Conservation (phyloP, 2,329 filamentous ascomycete genomes). For the Paracamarosporium sp. region DNA sequence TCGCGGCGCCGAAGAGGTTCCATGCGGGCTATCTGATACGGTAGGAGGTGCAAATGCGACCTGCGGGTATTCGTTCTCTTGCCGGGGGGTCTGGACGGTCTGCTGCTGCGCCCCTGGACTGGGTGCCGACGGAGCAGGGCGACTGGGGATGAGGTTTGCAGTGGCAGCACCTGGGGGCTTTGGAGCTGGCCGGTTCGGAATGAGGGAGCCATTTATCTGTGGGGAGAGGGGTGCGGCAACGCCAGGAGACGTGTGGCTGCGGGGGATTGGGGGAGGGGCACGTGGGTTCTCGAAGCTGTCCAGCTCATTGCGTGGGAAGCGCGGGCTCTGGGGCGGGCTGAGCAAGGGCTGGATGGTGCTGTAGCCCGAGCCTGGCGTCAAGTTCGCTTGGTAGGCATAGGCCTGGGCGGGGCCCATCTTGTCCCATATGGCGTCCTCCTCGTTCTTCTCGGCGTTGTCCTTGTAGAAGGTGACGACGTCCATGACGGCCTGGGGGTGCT, state of each 20-base stretch:
- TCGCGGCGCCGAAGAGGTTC: slow-evolving; percentile 44
- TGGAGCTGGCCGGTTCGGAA: slow-evolving; percentile 85
- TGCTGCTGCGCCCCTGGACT: slow-evolving; percentile 49
- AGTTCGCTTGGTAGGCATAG: slow-evolving; percentile 47
- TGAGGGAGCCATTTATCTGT: slow-evolving; percentile 58
- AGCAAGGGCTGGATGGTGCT: slow-evolving; percentile 62
- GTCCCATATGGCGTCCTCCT: slow-evolving; percentile 89
- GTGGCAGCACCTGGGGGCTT: slow-evolving; percentile 71
- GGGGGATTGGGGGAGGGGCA: slow-evolving; percentile 86
- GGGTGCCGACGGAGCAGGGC: slow-evolving; percentile 64
- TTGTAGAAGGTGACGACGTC: slow-evolving; percentile 98
- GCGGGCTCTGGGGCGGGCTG: slow-evolving; percentile 82
- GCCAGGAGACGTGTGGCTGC: slow-evolving; percentile 47
- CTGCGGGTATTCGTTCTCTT: slow-evolving; percentile 51
- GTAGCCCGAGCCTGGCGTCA: slow-evolving; percentile 41
- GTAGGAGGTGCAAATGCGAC: slow-evolving; percentile 52
- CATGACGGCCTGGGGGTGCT: slow-evolving; percentile 93
- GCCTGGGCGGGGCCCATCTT: slow-evolving; percentile 88
- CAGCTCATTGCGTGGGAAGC: slow-evolving; percentile 87
- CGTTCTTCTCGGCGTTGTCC: slow-evolving; percentile 81
- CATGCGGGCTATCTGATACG: slow-evolving; percentile 44
- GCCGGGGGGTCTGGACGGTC: slow-evolving; percentile 27
- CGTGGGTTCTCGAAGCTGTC: slow-evolving; percentile 97
- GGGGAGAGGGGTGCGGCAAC: slow-evolving; percentile 52
- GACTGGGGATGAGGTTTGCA: slow-evolving; percentile 60